A percentile compares a stretch with the other conserved stretches of the same genome.
These are phyloP conservation scores for Didymella arachidicola DNA, from an alignment of 2,329 filamentous ascomycete species.

Conservation along the genomic window DNA sequence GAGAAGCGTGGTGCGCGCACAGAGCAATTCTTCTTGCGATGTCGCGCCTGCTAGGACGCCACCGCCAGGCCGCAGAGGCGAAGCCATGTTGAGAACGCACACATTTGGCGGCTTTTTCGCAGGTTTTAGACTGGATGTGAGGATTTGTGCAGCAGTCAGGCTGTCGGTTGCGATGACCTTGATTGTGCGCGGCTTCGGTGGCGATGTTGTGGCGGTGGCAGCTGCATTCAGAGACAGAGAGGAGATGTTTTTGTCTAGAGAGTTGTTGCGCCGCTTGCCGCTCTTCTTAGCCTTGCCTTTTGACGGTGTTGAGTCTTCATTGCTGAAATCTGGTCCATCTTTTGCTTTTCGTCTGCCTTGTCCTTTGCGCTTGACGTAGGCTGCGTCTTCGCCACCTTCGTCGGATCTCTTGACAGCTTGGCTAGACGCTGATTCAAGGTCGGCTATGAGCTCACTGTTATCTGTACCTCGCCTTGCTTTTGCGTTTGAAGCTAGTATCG, in stretches of 20 bases:
- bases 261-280: conserved; percentile 22
- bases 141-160: conserved; percentile 59
- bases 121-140: conserved; percentile 31
- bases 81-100: conserved; percentile 70
- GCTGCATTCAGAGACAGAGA: conserved; percentile 20
- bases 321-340: not conserved
- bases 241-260: conserved; percentile 23
- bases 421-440: conserved; percentile 41
- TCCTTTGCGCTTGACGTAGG: conserved; percentile 46
- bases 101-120: conserved; percentile 51
- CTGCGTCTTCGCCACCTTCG: conserved; percentile 18
- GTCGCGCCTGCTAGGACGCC: conserved; percentile 67
- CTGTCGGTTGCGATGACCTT: conserved; percentile 61
- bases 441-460: conserved; percentile 58
- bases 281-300: conserved; percentile 14
- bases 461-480: conserved; percentile 65
- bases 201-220: not conserved
- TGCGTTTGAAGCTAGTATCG: conserved; percentile 61
- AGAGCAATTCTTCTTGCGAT: conserved; percentile 69
- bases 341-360: conserved; percentile 44
- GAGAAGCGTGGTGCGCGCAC: conserved; percentile 66
- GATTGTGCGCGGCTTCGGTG: conserved; percentile 47
- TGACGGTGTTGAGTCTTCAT: not conserved
- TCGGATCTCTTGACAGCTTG: conserved; percentile 4
- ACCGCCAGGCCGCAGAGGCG: conserved; percentile 66